Base-by-base conservation (phyloP, 176 grass and related monocot genomes). In the Thalia dealbata region DNA sequence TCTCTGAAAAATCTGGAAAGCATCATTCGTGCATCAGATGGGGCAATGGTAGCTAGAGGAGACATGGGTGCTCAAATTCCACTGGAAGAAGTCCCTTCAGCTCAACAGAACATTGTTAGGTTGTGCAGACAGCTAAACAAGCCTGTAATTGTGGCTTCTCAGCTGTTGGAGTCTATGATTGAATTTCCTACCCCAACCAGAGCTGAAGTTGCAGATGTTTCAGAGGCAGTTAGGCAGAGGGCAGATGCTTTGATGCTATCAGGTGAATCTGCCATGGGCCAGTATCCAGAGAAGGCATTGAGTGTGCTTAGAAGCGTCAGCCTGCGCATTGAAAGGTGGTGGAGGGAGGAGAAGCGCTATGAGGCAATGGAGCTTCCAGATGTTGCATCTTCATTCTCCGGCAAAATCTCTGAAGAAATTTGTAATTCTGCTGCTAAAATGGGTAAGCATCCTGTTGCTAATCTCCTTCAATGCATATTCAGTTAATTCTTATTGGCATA, bases 391-490 rank as follows among this genome's bases (percentile, higher is more conserved):
- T 90, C 93, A 71, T 97, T 97, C 75, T 84, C 93, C 42, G 89
- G 86, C 72, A 92, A 89, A 86, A 88, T 97, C 67, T 90, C 83
- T 35, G 95, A 99, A 71, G 87, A 99, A 63, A 99, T 93, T 42
- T 99, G 95, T 79, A 99, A 86, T 83, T 99, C 95, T 7, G 95
- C 95, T 68, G 95, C 95, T 73, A 93, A 99, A 87, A 99, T 93
- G 80, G 95, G 95, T 93, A 91, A 50, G 28, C 26, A 19, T 44
- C 11, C 21, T 58, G 18, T 30, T 66, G 9, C 23, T 54, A 10
- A 51, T 10, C 67, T 67, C 8, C 48, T 51, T 13, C 14, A 42
- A 24, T 41, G 12, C 38, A 16, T 41, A 66, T 74, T 6, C 6
- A 32, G 29, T 35, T 18, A 35, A 38, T 38, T 38, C 32, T 38